phyloP scores from a whole-genome alignment of 2,329 filamentous ascomycete genomes.

The Aspergillus vadensis region DNA sequence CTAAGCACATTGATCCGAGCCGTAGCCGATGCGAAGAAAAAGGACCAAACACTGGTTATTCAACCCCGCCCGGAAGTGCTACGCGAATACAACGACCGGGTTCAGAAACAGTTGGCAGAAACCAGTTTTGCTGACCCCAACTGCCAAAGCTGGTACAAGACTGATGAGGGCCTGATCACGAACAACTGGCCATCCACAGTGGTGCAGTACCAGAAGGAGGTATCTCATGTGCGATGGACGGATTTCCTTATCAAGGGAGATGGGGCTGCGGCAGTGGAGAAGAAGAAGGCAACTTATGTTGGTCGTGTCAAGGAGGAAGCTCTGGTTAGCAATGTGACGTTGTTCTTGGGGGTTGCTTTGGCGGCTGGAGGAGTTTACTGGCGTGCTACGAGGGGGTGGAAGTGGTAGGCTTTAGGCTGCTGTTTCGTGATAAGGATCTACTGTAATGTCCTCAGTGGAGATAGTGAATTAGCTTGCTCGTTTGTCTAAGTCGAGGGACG shows the following conservation, averaged over 20 bases:
- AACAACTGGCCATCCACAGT: slow-evolving; percentile 61
- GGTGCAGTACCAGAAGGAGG: slow-evolving; percentile 55
- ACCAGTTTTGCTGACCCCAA: slow-evolving; percentile 57
- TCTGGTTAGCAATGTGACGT: slow-evolving; percentile 31
- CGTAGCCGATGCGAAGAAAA: slow-evolving; percentile 49
- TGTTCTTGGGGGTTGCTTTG: slow-evolving; percentile 71
- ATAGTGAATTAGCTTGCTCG: too few species aligned
- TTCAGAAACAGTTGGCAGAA: slow-evolving; percentile 49
- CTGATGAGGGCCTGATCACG: slow-evolving; percentile 55
- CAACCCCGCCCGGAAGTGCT: slow-evolving; percentile 46
- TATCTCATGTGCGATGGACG: slow-evolving; percentile 34
- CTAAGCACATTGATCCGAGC: slow-evolving; percentile 54
- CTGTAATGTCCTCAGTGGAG: too few species aligned
- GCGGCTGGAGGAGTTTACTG: slow-evolving; percentile 35
- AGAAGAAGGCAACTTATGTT: slow-evolving; percentile 29
- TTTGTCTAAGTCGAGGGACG: too few species aligned
- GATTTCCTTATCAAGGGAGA: slow-evolving; percentile 34
- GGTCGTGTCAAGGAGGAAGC: slow-evolving; percentile 41
- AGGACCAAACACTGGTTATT: slow-evolving; percentile 47
- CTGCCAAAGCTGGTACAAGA: slow-evolving; percentile 61
- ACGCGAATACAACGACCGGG: slow-evolving; percentile 48
- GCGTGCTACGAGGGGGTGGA: slow-evolving; percentile 1
- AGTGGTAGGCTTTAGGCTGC: background rate
- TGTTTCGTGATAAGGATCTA: background rate
- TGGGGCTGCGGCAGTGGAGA: slow-evolving; percentile 24